Base-by-base conservation (phyloP, 352 stramenopile species). In the Thraustochytrium striatum region DNA sequence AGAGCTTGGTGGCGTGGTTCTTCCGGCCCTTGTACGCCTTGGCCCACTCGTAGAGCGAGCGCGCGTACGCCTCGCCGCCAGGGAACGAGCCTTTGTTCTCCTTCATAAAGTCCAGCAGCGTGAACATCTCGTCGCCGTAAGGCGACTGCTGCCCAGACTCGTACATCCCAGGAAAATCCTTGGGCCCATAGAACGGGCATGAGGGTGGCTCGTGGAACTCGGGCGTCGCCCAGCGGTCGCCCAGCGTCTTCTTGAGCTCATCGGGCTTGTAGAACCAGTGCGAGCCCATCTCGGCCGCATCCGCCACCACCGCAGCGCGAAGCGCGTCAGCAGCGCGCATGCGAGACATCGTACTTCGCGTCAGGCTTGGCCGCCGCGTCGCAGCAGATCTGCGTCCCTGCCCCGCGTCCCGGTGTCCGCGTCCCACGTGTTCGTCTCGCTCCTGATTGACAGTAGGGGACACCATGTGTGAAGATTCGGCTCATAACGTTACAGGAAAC, bases 121-220 rank as follows among this genome's bases (percentile, higher is more conserved):
- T 43, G 0, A 75, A 25, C 39, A 21, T 43, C 30, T 75, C 65
- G 41, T 75, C 65, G 21, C 11, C 65, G 39, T 75, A 75, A 0
- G 65, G 65, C 13, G 44, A 62, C 33, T 39, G 52, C 44, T 55
- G 41, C 3, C 65, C 65, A 21, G 25, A 36, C 25, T 28, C 30
- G 65, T 75, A 75, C 28, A 61, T 39, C n/a, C 65, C 65, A 5
- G 65, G 65, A 33, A 62, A 62, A 16, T 75, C 44, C 13, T 35
- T 39, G 7, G 3, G 19, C 9, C 38, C 43, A 32, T 75, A 75
- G 25, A 75, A 75, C 43, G 65, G 65, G 65, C 65, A 75, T 21
- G 30, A 47, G 16, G 65, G 65, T 11, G 65, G 65, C 30, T 75
- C 65, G 50, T 75, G 65, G 30, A 75, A 75, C 41, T 75, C 65